Evolutionary conservation across 148 eudicot species (phyloP).

Genomic region (Polygonum aviculare): DNA sequence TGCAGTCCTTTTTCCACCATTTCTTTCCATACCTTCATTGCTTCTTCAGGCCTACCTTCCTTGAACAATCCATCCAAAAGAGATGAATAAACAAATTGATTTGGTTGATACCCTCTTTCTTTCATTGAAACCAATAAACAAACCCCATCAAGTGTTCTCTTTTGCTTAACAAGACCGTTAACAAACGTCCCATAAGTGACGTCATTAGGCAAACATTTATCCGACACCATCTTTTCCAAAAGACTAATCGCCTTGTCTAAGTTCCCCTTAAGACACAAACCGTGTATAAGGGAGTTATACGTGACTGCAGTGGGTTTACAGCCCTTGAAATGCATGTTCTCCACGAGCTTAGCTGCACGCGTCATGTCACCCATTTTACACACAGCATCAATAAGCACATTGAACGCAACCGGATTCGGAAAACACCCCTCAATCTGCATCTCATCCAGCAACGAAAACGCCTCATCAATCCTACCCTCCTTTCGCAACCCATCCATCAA

Average conservation of each 20-base stretch:
- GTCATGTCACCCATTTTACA: constrained; percentile 73
- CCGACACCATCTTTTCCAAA: constrained; percentile 59
- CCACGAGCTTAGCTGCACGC: constrained; percentile 77
- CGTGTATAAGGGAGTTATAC: constrained; percentile 80
- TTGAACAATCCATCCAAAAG: constrained; percentile 78
- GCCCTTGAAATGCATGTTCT: constrained; percentile 86
- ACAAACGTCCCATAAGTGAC: constrained; percentile 83
- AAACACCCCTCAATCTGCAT: constrained; percentile 87
- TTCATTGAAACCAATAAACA: constrained; percentile 45
- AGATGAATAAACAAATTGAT: constrained; percentile 60
- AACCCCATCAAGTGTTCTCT: constrained; percentile 56
- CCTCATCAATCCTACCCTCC: constrained; percentile 66
- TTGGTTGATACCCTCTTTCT: constrained; percentile 55
- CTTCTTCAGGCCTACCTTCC: constrained; percentile 61
- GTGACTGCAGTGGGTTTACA: constrained; percentile 78
- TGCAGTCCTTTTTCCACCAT: constrained; percentile 50
- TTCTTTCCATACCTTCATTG: constrained; percentile 50
- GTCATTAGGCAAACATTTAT: constrained; percentile 61
- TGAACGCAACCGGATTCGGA: constrained; percentile 54
- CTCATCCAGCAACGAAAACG: constrained; percentile 77
- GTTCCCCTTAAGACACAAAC: constrained; percentile 64
- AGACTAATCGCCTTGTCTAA: constrained; percentile 73
- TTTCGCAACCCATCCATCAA: constrained; percentile 93
- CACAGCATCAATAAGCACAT: constrained; percentile 66
- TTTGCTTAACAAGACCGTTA: constrained; percentile 76